Conservation (phyloP, 768 basidiomycete genomes). For the Chiua virens region DNA sequence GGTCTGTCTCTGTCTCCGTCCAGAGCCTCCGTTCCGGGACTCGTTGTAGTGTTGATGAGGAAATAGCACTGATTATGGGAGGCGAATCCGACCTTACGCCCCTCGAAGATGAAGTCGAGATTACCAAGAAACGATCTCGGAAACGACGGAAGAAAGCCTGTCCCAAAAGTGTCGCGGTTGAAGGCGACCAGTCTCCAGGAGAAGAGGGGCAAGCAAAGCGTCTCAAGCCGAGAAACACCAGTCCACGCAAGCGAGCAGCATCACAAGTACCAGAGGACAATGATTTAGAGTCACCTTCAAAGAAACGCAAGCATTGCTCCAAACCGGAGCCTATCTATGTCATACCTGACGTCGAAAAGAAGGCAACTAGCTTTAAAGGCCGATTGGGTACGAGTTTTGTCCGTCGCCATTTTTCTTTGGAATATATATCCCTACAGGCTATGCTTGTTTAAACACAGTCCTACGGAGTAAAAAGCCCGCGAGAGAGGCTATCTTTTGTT, state of each 20-base stretch:
- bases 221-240: neutral
- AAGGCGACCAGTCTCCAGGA: neutral
- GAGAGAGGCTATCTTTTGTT: constrained; percentile 69
- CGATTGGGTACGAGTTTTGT: constrained; percentile 42
- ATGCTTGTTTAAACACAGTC: constrained; percentile 87
- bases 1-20: neutral
- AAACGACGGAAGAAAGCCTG: neutral
- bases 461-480: constrained; percentile 70
- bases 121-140: neutral
- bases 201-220: too few relatives aligned
- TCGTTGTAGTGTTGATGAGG: neutral
- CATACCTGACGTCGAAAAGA: constrained; percentile 71
- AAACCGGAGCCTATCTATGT: constrained; percentile 56
- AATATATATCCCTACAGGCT: constrained; percentile 40
- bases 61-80: neutral
- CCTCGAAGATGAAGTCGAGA: constrained; percentile 8
- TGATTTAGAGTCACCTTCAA: constrained; percentile 7
- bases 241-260: constrained; percentile 4
- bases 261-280: constrained; percentile 15
- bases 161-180: neutral
- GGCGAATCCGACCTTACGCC: constrained; percentile 17
- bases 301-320: constrained; percentile 31
- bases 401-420: neutral
- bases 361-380: constrained; percentile 69
- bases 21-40: neutral